Percentiles rank a stretch among this genome's conserved stretches.
These are phyloP conservation scores for Penicillium sp. DNA, from an alignment of 2,329 filamentous ascomycete genomes.

Conservation along the genomic window DNA sequence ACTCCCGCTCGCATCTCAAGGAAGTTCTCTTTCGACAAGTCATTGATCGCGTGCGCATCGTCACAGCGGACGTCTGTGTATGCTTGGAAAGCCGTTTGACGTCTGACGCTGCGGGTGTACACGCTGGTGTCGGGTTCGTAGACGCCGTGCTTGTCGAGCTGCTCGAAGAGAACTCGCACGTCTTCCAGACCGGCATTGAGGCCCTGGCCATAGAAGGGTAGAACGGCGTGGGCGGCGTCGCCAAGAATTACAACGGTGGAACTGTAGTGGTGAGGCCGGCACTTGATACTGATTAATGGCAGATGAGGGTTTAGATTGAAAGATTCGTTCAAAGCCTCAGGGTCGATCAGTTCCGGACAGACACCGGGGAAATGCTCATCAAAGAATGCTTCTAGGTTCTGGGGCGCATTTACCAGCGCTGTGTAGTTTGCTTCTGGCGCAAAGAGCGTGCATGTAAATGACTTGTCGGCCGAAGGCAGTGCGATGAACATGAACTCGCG, in stretches of 20 bases:
- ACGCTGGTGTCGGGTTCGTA: constrained; percentile 31
- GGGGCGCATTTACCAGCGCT: constrained; percentile 62
- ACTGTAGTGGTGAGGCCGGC: constrained; percentile 77
- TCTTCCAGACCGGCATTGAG: constrained; percentile 98
- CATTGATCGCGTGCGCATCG: constrained; percentile 87
- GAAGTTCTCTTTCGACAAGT: constrained; percentile 88
- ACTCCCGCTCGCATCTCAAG: constrained; percentile 90
- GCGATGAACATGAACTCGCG: constrained; percentile 98
- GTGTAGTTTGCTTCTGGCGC: constrained; percentile 69
- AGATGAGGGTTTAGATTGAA: constrained; percentile 84
- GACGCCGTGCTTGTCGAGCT: constrained; percentile 67
- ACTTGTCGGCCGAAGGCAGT: constrained; percentile 81
- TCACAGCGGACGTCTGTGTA: constrained; percentile 73
- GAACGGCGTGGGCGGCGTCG: constrained; percentile 95
- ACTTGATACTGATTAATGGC: constrained; percentile 91
- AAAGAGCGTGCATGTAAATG: constrained; percentile 94
- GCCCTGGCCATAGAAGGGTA: constrained; percentile 96
- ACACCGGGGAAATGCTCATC: constrained; percentile 83
- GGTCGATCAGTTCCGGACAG: constrained; percentile 56
- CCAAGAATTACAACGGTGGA: constrained; percentile 80
- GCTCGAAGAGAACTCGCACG: constrained; percentile 79
- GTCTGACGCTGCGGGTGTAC: constrained; percentile 46
- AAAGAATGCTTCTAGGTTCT: constrained; percentile 80
- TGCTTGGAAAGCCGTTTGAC: constrained; percentile 58
- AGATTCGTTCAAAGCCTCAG: constrained; percentile 66